Evolutionary conservation across 176 grass and related monocot genomes (phyloP).

Genomic region (Avena insularis): DNA sequence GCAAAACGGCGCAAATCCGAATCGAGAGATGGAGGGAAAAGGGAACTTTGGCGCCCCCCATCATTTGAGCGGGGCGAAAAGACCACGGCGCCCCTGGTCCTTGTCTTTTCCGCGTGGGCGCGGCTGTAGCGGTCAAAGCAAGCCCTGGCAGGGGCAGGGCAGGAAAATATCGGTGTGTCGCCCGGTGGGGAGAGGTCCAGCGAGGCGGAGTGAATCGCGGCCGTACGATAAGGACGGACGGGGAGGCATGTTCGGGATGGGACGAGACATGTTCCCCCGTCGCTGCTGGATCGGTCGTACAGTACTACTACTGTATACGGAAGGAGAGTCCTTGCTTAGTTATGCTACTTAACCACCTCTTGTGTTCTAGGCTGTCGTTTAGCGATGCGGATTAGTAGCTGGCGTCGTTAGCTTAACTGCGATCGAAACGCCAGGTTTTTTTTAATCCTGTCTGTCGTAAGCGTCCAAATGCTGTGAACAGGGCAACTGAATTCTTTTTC

Average conservation of each 20-base stretch:
- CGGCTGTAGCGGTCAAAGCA: neutral
- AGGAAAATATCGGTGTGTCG: neutral
- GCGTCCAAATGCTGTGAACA: neutral
- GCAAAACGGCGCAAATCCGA: neutral
- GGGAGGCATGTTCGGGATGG: slow-evolving; percentile 12
- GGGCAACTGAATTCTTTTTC: neutral
- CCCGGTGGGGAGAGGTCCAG: neutral
- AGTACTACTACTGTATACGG: neutral
- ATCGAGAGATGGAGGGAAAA: neutral
- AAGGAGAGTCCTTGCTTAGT: neutral
- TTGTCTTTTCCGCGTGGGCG: neutral
- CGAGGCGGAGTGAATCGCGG: neutral
- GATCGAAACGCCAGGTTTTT: neutral
- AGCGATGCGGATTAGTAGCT: neutral
- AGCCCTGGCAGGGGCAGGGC: neutral
- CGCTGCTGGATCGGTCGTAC: neutral
- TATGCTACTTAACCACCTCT: neutral
- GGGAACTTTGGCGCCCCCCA: neutral
- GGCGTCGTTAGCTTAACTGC: neutral
- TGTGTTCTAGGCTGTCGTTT: neutral
- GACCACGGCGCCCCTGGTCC: neutral
- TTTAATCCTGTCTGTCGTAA: neutral
- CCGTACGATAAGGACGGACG: slow-evolving; percentile 36
- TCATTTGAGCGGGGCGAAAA: neutral
- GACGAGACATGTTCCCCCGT: slow-evolving; percentile 26